phyloP scores from a whole-genome alignment of 139 green algal species.

The Edaphochlamys debaryana region DNA sequence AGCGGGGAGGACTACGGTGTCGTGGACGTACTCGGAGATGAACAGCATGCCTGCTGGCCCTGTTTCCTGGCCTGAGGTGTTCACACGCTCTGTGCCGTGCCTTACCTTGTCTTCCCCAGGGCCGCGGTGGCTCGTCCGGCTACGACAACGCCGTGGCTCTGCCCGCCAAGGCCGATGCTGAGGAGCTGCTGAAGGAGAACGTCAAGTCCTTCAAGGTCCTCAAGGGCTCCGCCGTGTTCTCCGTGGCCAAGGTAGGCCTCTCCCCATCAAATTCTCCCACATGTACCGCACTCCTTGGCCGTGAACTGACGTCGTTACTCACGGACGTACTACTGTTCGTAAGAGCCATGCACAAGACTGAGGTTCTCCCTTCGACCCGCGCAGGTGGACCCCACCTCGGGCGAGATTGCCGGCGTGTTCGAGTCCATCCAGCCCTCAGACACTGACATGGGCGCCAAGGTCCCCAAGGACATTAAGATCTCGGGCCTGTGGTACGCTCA shows the following conservation, averaged over 20 bases:
- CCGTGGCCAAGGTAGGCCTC: constrained; percentile 87
- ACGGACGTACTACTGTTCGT: too few species aligned
- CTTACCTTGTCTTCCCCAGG: constrained; percentile 49
- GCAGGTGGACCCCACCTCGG: constrained; percentile 82
- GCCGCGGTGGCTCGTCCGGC: constrained; percentile 93
- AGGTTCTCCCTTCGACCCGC: too few species aligned
- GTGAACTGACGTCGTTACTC: too few species aligned
- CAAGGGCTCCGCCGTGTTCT: constrained; percentile 93
- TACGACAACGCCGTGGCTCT: constrained; percentile 98
- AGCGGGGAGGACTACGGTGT: too few species aligned
- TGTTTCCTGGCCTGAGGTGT: too few species aligned
- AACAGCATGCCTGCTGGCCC: too few species aligned
- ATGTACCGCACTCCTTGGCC: too few species aligned
- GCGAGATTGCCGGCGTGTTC: constrained; percentile 98
- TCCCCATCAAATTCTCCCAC: too few species aligned
- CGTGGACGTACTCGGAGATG: too few species aligned
- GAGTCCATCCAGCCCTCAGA: constrained; percentile 99
- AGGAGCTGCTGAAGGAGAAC: constrained; percentile 97
- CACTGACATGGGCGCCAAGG: constrained; percentile 98
- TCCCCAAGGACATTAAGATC: constrained; percentile 99
- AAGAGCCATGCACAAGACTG: too few species aligned
- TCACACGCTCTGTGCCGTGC: too few species aligned
- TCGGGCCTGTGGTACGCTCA: constrained; percentile 88
- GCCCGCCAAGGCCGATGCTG: constrained; percentile 85
- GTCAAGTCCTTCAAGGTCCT: constrained; percentile 85